Evolutionary conservation across 768 basidiomycete genomes (phyloP), one percentile per base, ranked within the genome.

Genomic region (Omphalotus guepiniiformis): DNA sequence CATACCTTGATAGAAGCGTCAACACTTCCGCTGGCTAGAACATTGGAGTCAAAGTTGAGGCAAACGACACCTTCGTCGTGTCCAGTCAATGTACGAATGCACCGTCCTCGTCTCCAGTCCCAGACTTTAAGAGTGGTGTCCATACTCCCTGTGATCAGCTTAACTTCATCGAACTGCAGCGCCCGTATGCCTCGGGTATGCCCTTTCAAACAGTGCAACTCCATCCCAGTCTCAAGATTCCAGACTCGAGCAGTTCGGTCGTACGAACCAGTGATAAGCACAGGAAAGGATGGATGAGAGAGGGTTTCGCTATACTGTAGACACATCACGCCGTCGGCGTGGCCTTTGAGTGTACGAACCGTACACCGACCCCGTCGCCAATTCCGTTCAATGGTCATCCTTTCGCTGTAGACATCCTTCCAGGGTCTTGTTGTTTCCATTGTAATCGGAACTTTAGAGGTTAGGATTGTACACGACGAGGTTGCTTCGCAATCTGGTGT

Each of bases 351-450:
- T 0, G 85, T 89, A 39, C 86, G 86, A 29, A 87, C 85, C 4
- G 77, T 84, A 65, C 85, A 95, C 26, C 91, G 82, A 8, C 95
- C 95, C 37, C 91, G 84, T 16, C 95, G 81, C 96, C 96, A 99
- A 64, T 99, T 99, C 39, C 93, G 82, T 67, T 97, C 96, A 36
- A 99, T 81, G 16, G 85, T 83, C 64, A 98, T 82, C n/a, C 96
- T 85, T 63, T 99, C 96, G 61, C 88, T 91, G 66, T 98, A 99
- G 16, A 99, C 95, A 54, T 89, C 85, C 63, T 99, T 99, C 96
- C 96, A 99, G 0, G 95, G 96, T 36, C 93, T 82, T 13, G 91
- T 94, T 13, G 72, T 69, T 21, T 65, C 58, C 11, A 58, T 52
- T 28, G 62, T 53, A 26, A 55, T 42, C 37, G 64, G 54, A 47